Base-by-base conservation (phyloP, 768 basidiomycete species). In the Infundibulicybe gibba region DNA sequence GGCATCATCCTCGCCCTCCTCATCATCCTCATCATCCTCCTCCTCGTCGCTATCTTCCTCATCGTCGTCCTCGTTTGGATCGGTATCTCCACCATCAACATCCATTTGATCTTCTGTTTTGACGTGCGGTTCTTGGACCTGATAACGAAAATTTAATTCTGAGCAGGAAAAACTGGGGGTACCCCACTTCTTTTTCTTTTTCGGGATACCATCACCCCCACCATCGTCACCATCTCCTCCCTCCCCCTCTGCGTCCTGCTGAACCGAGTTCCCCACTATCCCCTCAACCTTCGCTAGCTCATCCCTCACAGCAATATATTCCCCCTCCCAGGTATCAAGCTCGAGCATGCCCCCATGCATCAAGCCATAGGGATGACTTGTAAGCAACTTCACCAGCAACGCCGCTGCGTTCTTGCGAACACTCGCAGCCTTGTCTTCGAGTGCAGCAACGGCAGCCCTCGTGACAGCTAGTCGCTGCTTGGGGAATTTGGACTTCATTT, bases 341-440 rank as follows among this genome's bases (percentile, higher is more conserved):
- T 83, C 80, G 43, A 99, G 68, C 39, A 78, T 75, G 1, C 94
- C 95, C 0, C 94, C 95, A 57, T 94, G 84, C 68, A 87, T 76
- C 13, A 81, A 56, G 0, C 85, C 87, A 62, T 90, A 98, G 3
- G 94, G 94, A 66, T 99, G 94, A 0, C 94, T 97, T 47, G 75
- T 49, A 40, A 98, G 66, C 20, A 97, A 71, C 57, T 81, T 81
- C 39, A 80, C 78, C 16, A 98, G 65, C 20, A 97, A 69, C 15
- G 81, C 75, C 39, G 88, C 84, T 15, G 94, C 87, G 42, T 79
- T 79, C 65, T 91, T 90, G 56, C 97, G 77, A n/a, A 95, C 94
- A 5, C 76, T 81, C 15, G 90, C 80, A 2, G 82, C 84, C 67
- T 98, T 98, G 70, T 98, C 95, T 54, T 92, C 85, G 41, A 99